A percentile compares a stretch with the other conserved stretches of the same genome.
Evolutionary conservation across 2,329 filamentous ascomycete genomes (phyloP).

Genomic region (Tolypocladium endophyticum): DNA sequence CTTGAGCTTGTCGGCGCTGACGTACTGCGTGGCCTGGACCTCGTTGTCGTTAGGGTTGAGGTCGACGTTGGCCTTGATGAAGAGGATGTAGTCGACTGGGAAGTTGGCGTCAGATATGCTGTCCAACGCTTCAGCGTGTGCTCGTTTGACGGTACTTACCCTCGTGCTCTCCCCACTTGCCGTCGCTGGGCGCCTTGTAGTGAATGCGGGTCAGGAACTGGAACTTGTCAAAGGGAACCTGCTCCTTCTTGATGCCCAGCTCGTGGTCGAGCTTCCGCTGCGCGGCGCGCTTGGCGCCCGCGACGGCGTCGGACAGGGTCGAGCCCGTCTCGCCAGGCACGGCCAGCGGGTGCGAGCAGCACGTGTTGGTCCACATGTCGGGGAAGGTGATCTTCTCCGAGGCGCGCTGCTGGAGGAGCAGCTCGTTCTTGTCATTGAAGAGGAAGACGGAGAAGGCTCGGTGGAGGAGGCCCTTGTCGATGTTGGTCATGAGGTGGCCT

Average conservation of each 20-base stretch:
- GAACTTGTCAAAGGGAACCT: conserved; percentile 87
- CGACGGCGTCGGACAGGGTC: conserved; percentile 66
- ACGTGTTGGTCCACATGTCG: conserved; percentile 99
- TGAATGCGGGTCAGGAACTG: conserved; percentile 93
- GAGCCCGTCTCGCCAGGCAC: conserved; percentile 85
- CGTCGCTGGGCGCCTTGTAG: conserved; percentile 93
- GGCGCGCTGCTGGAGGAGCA: conserved; percentile 91
- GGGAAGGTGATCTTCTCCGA: conserved; percentile 98
- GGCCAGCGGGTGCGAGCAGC: conserved; percentile 92
- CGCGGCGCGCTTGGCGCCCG: conserved; percentile 83
- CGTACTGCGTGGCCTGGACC: conserved; percentile 75
- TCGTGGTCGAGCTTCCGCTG: conserved; percentile 92
- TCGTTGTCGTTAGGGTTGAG: conserved; percentile 78
- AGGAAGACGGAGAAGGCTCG: conserved; percentile 97
- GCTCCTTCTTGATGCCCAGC: conserved; percentile 77
- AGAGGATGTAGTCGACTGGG: conserved; percentile 93
- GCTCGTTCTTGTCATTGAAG: conserved; percentile 85
- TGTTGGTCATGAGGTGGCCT: conserved; percentile 99
- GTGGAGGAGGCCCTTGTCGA: conserved; percentile 89
- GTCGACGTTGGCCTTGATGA: conserved; percentile 90
- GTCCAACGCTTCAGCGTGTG: no score
- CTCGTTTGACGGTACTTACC: conserved; percentile 45
- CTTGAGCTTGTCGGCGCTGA: conserved; percentile 73
- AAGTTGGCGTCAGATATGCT: not conserved
- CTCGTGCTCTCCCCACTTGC: conserved; percentile 98